Conservation (phyloP, 768 basidiomycete genomes). For the Suillus brevipes region DNA sequence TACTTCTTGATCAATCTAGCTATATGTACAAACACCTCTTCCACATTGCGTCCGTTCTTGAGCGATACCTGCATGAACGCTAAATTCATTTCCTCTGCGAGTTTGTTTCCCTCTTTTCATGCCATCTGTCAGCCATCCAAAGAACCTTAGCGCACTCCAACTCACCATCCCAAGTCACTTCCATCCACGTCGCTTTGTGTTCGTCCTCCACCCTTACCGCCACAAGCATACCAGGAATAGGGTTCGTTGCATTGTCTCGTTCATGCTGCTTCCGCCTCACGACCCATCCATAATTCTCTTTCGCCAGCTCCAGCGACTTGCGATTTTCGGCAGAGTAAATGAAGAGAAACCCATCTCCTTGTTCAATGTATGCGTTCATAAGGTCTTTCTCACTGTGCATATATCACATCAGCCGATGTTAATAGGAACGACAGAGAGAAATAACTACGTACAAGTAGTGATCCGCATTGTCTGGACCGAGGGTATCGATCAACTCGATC, state of each 20-base stretch:
- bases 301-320: constrained; percentile 1
- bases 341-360: constrained; percentile 1
- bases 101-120: constrained; percentile 1
- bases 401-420: not conserved
- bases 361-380: not conserved
- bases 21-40: constrained; percentile 2
- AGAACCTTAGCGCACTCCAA: not conserved
- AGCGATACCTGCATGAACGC: constrained; percentile 4
- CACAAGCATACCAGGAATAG: constrained; percentile 4
- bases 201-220: not conserved
- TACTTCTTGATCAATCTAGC: not conserved
- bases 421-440: not conserved
- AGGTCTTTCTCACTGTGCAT: not conserved
- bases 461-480: not conserved
- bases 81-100: not conserved
- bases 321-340: constrained; percentile 4
- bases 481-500: not conserved
- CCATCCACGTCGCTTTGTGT: not conserved
- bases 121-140: not conserved
- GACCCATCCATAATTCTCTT: constrained; percentile 2
- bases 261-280: not conserved
- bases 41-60: constrained; percentile 4
- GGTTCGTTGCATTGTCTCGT: constrained; percentile 2
- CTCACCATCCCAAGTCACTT: constrained; percentile 5
- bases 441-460: not conserved